Evolutionary conservation across 768 basidiomycete genomes (phyloP), one percentile per base, ranked within the genome.

Genomic region (Mycena maculata): DNA sequence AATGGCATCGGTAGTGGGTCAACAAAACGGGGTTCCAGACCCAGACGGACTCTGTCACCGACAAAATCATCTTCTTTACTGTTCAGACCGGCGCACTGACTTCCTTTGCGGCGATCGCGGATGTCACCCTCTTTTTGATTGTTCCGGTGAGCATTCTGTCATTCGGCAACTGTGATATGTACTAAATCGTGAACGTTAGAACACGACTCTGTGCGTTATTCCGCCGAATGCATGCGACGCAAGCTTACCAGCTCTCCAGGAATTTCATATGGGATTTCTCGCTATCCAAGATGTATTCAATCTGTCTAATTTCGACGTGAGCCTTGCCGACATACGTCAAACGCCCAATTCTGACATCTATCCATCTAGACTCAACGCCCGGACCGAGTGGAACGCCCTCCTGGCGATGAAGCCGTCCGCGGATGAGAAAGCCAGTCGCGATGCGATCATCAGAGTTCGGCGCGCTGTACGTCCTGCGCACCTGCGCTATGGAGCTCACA

Each of bases 211-310:
- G 65, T 67, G 18, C 18, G 60, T 53, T 10, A 28, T 53, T 10
- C 27, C 18, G 23, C 25, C 33, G 13, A 36, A 36, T 36, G 13
- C 33, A 36, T 36, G 33, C 5, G 1, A 23, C 16, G 6, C 4
- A 10, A 11, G 18, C 38, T 44, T 22, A 61, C 41, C 15, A 38
- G 13, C 4, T 10, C 28, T 10, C 8, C 60, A 67, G 59, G 22
- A 61, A 60, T 41, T 70, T 67, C 53, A 67, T 70, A 45, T 70
- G 69, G 69, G 69, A 70, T 47, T 67, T 67, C 28, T 70, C 61
- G 9, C 65, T 71, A 10, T 44, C 47, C 0, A 71, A 67, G 23
- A 41, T 71, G 1, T 71, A 71, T 33, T 60, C 65, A 5, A 61
- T 71, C 15, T 67, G 61, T 13, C 58, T 71, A 15, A 60, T 71